Conservation (phyloP, 2,329 filamentous ascomycete genomes). For the Fusarium sterilihyphosum region DNA sequence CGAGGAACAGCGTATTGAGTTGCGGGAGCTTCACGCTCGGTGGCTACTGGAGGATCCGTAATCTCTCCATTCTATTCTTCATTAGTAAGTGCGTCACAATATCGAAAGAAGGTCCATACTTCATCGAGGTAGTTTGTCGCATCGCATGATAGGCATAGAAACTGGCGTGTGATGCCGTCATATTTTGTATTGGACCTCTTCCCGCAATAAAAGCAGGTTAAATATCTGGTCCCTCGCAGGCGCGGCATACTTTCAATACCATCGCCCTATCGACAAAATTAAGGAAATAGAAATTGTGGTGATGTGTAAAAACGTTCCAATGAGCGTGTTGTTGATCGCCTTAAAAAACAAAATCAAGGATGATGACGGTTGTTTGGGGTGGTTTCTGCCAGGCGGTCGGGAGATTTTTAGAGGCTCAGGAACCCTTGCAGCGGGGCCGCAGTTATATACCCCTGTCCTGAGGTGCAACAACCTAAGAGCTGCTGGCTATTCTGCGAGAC, state of each 20-base stretch:
- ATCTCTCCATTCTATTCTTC: constrained; percentile 80
- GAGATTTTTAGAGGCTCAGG: constrained; percentile 20
- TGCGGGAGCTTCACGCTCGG: constrained; percentile 54
- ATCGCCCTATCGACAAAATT: not conserved
- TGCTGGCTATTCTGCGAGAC: too few species aligned
- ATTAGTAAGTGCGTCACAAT: constrained; percentile 1
- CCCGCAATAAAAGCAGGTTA: constrained; percentile 88
- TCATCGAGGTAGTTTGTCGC: constrained; percentile 90
- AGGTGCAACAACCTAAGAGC: too few species aligned
- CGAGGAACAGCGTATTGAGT: constrained; percentile 60
- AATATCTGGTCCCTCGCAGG: constrained; percentile 53
- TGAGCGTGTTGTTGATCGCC: constrained; percentile 17
- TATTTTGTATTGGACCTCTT: constrained; percentile 69
- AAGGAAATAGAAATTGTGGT: not conserved
- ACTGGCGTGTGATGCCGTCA: constrained; percentile 69
- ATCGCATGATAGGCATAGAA: constrained; percentile 81
- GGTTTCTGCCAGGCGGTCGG: constrained; percentile 51
- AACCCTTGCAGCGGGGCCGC: constrained; percentile 12
- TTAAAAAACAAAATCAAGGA: constrained; percentile 19
- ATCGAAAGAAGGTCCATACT: constrained; percentile 55
- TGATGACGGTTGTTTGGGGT: constrained; percentile 28
- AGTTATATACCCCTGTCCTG: constrained; percentile 14
- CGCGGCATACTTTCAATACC: constrained; percentile 53
- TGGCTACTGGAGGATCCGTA: constrained; percentile 80
- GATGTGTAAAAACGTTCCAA: not conserved